Evolutionary conservation across 2,329 filamentous ascomycete species (phyloP).

Genomic region (Aspergillus phoenicis): DNA sequence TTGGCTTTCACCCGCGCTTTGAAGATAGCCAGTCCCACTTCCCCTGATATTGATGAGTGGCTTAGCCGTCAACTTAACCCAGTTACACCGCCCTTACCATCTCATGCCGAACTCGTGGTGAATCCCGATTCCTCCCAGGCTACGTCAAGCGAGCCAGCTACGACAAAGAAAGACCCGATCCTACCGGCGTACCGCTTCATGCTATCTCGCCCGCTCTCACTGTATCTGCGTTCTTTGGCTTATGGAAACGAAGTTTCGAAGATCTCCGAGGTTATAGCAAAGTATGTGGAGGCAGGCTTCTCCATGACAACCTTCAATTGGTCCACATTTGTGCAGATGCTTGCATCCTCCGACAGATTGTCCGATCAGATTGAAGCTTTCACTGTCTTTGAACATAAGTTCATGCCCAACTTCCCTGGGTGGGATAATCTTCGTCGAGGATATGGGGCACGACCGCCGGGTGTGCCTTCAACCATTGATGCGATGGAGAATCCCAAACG

Average conservation of each 20-base stretch:
- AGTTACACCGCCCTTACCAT: constrained; percentile 17
- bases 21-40: constrained; percentile 43
- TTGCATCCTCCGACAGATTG: constrained; percentile 63
- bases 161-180: constrained; percentile 23
- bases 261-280: constrained; percentile 55
- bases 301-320: constrained; percentile 73
- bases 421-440: constrained; percentile 57
- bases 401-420: constrained; percentile 78
- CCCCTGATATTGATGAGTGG: constrained; percentile 33
- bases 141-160: not conserved
- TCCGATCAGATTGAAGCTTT: constrained; percentile 65
- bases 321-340: constrained; percentile 73
- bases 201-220: constrained; percentile 51
- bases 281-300: constrained; percentile 69
- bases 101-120: constrained; percentile 9
- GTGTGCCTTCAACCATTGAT: constrained; percentile 33
- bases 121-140: not conserved
- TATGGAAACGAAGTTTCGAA: constrained; percentile 56
- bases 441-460: constrained; percentile 32
- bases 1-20: constrained; percentile 59
- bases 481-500: constrained; percentile 33
- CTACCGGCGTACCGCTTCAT: constrained; percentile 51
- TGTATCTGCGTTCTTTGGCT: constrained; percentile 57
- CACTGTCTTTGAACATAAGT: constrained; percentile 69
- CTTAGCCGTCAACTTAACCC: constrained; percentile 15